Evolutionary conservation across 2,329 filamentous ascomycete genomes (phyloP).

Genomic region (Podosphaera xanthii): DNA sequence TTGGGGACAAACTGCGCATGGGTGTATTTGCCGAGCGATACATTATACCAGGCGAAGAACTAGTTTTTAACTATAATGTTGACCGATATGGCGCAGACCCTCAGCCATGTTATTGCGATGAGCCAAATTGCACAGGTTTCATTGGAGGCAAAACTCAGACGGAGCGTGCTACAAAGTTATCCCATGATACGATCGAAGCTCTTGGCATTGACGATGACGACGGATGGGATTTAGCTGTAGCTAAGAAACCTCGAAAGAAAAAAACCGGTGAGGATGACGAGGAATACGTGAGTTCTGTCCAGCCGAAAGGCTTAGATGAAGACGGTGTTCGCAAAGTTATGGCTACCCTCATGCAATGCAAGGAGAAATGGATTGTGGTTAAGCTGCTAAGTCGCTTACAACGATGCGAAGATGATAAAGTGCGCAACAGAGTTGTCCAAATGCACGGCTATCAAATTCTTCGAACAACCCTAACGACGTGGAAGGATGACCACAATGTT

Average conservation of each 20-base stretch:
- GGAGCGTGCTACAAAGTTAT: conserved; percentile 78
- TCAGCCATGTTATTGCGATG: conserved; percentile 88
- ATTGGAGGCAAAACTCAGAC: conserved; percentile 97
- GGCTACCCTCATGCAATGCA: conserved; percentile 90
- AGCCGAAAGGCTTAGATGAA: conserved; percentile 58
- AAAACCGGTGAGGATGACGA: conserved; percentile 79
- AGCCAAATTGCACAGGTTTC: conserved; percentile 83
- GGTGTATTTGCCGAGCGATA: conserved; percentile 82
- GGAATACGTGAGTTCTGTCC: conserved; percentile 79
- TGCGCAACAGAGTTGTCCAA: conserved; percentile 70
- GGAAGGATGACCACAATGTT: conserved; percentile 76
- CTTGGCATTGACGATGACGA: conserved; percentile 86
- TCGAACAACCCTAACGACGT: conserved; percentile 65
- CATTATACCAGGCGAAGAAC: conserved; percentile 72
- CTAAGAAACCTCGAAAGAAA: conserved; percentile 83
- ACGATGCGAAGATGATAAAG: conserved; percentile 62
- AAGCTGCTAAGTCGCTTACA: conserved; percentile 82
- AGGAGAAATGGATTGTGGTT: conserved; percentile 98
- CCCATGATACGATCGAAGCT: conserved; percentile 74
- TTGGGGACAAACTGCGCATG: conserved; percentile 93
- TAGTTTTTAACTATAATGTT: conserved; percentile 99
- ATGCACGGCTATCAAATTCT: conserved; percentile 96
- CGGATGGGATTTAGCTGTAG: conserved; percentile 73
- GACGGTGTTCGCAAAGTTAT: conserved; percentile 81
- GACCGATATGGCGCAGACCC: conserved; percentile 93